A percentile compares a stretch with the other conserved stretches of the same genome.
Conservation (phyloP, 2,329 filamentous ascomycete genomes). For the Colletotrichum siamense region DNA sequence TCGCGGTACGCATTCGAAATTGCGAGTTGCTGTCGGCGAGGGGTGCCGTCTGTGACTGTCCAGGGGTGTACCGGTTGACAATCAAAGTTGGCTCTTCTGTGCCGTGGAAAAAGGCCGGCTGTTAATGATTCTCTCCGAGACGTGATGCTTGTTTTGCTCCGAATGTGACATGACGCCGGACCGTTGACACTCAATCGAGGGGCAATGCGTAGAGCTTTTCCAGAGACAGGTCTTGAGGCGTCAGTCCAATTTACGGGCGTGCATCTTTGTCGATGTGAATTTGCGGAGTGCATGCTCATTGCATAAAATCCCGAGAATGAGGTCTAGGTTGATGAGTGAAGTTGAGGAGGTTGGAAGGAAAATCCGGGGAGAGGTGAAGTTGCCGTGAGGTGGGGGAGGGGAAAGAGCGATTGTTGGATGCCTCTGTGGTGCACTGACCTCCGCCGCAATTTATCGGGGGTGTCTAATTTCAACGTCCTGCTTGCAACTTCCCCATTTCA, state of each 20-base stretch:
- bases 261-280: neutral
- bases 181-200: neutral
- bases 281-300: neutral
- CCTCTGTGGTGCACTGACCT: neutral
- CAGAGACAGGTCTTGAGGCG: neutral
- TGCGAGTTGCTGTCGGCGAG: neutral
- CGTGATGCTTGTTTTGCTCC: conserved; percentile 3
- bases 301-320: neutral
- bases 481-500: neutral
- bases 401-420: neutral
- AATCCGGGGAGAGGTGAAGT: neutral
- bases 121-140: conserved; percentile 1
- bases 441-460: neutral
- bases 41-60: neutral
- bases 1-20: neutral
- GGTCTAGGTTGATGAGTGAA: neutral
- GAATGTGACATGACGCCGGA: neutral
- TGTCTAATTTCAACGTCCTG: neutral
- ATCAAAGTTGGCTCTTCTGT: neutral
- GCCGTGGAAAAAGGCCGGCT: neutral
- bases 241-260: neutral
- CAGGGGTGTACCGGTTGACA: neutral
- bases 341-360: neutral
- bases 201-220: neutral
- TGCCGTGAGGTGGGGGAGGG: neutral